Base-by-base conservation (phyloP, 129 eudicot genomes). In the Smallanthus sonchifolius region DNA sequence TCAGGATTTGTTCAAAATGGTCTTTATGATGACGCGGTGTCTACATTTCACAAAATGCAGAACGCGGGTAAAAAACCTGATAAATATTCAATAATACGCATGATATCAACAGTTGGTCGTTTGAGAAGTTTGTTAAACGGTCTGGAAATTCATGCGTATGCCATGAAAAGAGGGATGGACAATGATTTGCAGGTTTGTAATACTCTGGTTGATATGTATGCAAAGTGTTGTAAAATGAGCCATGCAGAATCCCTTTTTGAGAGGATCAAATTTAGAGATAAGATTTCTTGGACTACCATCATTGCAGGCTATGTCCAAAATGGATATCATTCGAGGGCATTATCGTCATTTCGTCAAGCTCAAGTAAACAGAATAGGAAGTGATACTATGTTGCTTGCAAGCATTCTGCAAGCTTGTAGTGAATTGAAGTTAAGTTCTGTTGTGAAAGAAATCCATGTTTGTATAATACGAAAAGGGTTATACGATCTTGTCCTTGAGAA, bases 81-180 rank as follows among this genome's bases (percentile, higher is more conserved):
- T 72, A 79, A 52, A 51, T 87, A 84, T 65, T 86, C 98, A 11
- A 54, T 90, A 55, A 74, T 87, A 47, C 80, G 85, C 73, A 72
- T 90, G 73, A 74, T 86, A 37, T 76, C 90, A 10, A 84, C 88
- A 45, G 80, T 84, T 75, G 89, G 85, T 59, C 86, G 81, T 66
- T 79, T 82, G 51, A 72, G 81, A 66, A 84, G 79, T 61, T 54
- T 92, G 78, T 67, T 81, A 36, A 69, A 63, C 42, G 92, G 91
- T 65, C 87, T 61, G 78, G 96, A 90, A 76, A 57, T 86, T 83
- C 98, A 90, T 79, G 91, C 92, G 52, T 92, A 73, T 78, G 90
- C 91, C 69, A 42, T 92, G 44, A 87, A 90, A 81, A 86, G 70
- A 43, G 79, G 78, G 67, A 75, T 86, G 72, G 95, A 86, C 35